A percentile compares a stretch with the other conserved stretches of the same genome.
phyloP scores from a whole-genome alignment of 371 early-diverging fungal genomes.

The Apophysomyces sp. region DNA sequence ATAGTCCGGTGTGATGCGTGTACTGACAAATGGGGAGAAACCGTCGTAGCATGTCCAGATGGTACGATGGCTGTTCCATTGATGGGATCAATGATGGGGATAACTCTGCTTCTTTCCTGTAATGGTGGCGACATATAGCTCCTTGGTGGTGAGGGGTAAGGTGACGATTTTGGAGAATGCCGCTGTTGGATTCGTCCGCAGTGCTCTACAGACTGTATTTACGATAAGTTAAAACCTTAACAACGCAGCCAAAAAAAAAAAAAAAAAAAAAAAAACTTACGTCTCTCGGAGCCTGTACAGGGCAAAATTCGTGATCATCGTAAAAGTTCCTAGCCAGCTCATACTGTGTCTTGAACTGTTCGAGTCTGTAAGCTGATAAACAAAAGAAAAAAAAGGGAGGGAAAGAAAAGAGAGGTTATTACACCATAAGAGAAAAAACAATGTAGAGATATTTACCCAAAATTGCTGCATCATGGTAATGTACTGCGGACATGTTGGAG shows the following conservation, averaged over 20 bases:
- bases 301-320: slow-evolving; percentile 49
- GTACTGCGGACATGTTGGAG: background rate
- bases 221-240: no score
- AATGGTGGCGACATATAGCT: slow-evolving; percentile 2
- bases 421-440: background rate
- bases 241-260: no score
- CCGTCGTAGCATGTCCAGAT: slow-evolving; percentile 8
- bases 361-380: slow-evolving; percentile 21
- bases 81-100: slow-evolving; percentile 44
- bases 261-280: slow-evolving; percentile 5
- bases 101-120: slow-evolving; percentile 15
- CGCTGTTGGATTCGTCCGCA: slow-evolving; percentile 44
- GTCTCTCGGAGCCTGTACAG: slow-evolving; percentile 25
- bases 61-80: slow-evolving; percentile 38
- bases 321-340: slow-evolving; percentile 51
- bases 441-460: background rate
- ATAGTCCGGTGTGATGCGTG: background rate
- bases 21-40: background rate
- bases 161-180: slow-evolving; percentile 42
- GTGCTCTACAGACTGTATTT: slow-evolving; percentile 26
- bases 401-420: background rate
- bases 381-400: background rate
- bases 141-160: slow-evolving; percentile 29
- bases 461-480: background rate
- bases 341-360: slow-evolving; percentile 38